Conservation (phyloP, 2,329 filamentous ascomycete species). For the Colletotrichum limetticola region DNA sequence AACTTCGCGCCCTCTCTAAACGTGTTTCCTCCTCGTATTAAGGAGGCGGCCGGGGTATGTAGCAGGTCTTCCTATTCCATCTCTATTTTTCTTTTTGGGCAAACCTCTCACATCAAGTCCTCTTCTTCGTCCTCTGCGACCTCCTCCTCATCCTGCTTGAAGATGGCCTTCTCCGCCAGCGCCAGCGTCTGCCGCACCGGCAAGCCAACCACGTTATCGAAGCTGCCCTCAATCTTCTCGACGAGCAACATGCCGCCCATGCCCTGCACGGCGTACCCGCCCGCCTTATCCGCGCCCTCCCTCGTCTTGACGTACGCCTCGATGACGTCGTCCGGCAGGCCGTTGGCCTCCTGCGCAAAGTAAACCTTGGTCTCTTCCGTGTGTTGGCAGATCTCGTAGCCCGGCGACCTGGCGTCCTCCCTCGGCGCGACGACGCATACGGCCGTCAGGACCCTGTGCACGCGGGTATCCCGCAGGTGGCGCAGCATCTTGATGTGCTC, state of each 20-base stretch:
- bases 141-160: slow-evolving; percentile 75
- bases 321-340: slow-evolving; percentile 81
- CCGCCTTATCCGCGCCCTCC: slow-evolving; percentile 95
- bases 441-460: slow-evolving; percentile 87
- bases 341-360: slow-evolving; percentile 75
- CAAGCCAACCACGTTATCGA: slow-evolving; percentile 94
- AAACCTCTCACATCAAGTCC: slow-evolving; percentile 39
- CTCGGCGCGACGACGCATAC: slow-evolving; percentile 86
- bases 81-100: no score
- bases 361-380: slow-evolving; percentile 93
- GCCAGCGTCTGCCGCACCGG: slow-evolving; percentile 82
- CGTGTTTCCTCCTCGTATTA: background rate
- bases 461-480: slow-evolving; percentile 78
- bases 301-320: slow-evolving; percentile 82
- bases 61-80: background rate
- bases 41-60: background rate
- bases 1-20: background rate
- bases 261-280: slow-evolving; percentile 94
- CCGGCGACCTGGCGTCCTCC: slow-evolving; percentile 82
- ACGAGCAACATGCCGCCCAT: slow-evolving; percentile 87
- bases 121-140: slow-evolving; percentile 60
- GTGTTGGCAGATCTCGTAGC: slow-evolving; percentile 85
- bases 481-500: slow-evolving; percentile 89
- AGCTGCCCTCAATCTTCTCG: slow-evolving; percentile 87
- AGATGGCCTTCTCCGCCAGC: slow-evolving; percentile 89